Conservation (phyloP, 108 stramenopile species). For the Hondaea fermentalgiana region DNA sequence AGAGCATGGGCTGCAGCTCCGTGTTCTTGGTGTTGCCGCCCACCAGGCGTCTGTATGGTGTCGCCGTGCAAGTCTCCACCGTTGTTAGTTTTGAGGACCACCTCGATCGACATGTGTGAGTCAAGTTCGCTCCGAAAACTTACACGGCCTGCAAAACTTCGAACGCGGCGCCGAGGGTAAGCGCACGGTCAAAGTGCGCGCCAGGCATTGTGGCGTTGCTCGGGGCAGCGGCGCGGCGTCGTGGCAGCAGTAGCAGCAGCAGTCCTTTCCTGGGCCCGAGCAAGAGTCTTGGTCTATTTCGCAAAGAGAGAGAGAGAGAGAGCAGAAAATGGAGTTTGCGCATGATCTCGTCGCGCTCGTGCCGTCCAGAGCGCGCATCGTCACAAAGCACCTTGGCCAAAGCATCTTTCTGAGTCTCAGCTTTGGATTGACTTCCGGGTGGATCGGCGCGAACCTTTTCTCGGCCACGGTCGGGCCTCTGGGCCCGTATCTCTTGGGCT, state of each 20-base stretch:
- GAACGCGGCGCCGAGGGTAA: neutral
- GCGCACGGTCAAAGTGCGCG: neutral
- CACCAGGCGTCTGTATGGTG: neutral
- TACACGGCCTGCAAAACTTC: neutral
- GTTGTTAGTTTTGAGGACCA: neutral
- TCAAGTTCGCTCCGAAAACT: neutral
- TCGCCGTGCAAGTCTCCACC: neutral
- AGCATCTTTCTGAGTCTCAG: neutral
- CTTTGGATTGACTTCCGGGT: neutral
- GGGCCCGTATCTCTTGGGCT: neutral
- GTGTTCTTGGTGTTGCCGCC: neutral
- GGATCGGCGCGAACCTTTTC: neutral
- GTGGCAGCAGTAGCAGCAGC: no score
- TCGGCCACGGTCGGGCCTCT: neutral
- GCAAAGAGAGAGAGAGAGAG: neutral
- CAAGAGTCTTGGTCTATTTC: no score
- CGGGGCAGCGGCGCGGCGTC: no score
- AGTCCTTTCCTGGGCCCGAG: no score
- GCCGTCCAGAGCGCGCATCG: neutral
- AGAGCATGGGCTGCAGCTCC: neutral
- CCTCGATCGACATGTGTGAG: neutral
- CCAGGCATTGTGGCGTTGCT: no score
- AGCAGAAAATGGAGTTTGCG: neutral
- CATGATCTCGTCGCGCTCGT: neutral
- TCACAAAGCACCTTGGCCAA: neutral